Evolutionary conservation across 129 eudicot genomes (phyloP).

Genomic region (Escallonia rubra): DNA sequence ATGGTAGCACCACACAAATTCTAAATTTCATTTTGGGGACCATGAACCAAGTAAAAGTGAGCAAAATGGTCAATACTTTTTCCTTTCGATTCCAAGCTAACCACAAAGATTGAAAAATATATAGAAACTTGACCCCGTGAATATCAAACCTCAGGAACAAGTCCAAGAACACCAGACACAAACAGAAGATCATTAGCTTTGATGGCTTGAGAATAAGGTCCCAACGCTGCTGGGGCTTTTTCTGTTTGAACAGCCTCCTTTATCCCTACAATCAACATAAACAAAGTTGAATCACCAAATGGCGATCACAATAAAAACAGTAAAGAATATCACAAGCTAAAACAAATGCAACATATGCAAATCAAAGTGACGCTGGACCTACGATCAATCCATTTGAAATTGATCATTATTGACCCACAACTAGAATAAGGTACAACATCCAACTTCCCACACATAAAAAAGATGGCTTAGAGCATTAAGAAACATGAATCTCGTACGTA

Average conservation of each 20-base stretch:
- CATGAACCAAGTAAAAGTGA: too few species aligned
- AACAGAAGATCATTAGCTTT: conserved; percentile 79
- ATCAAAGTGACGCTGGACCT: background rate
- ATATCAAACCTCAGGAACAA: conserved; percentile 72
- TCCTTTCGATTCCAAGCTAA: too few species aligned
- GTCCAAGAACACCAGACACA: conserved; percentile 90
- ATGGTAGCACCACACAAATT: too few species aligned
- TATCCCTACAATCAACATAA: conserved; percentile 29
- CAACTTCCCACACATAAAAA: too few species aligned
- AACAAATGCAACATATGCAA: background rate
- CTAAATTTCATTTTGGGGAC: too few species aligned
- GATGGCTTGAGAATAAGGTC: conserved; percentile 91
- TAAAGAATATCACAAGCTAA: too few species aligned
- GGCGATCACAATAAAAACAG: too few species aligned
- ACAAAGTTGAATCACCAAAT: conserved; percentile 2
- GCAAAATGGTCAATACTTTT: too few species aligned
- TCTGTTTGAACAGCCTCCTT: conserved; percentile 86
- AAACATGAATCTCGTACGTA: too few species aligned
- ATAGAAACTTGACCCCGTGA: too few species aligned
- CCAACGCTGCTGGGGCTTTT: conserved; percentile 96
- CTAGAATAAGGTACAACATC: background rate
- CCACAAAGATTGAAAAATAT: too few species aligned
- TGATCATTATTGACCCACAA: background rate
- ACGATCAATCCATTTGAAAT: background rate
- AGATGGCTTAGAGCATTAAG: too few species aligned